These are phyloP conservation scores for Amanita molliuscula DNA, from an alignment of 768 basidiomycete genomes.

Conservation along the genomic window DNA sequence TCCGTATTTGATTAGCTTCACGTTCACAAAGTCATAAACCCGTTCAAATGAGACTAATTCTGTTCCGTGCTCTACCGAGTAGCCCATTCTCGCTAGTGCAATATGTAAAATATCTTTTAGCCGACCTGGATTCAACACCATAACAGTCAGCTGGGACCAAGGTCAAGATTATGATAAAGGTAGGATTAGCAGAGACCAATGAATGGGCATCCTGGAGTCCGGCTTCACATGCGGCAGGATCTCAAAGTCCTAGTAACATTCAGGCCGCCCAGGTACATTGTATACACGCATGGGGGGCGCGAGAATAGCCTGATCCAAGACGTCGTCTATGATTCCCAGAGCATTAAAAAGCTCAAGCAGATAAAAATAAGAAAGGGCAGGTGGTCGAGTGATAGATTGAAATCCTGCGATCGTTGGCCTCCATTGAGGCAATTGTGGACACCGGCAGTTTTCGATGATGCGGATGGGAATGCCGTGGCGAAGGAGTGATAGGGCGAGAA, in stretches of 20 bases:
- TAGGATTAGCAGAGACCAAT: constrained; percentile 7
- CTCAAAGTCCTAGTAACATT: neutral
- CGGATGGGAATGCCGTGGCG: constrained; percentile 37
- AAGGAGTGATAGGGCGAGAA: constrained; percentile 30
- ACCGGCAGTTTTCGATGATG: constrained; percentile 36
- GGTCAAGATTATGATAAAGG: neutral
- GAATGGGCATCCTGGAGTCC: constrained; percentile 11
- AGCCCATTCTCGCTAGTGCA: constrained; percentile 15
- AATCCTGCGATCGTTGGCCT: constrained; percentile 26
- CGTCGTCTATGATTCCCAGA: neutral
- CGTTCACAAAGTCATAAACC: constrained; percentile 18
- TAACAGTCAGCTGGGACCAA: constrained; percentile 10
- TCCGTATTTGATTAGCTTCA: constrained; percentile 13
- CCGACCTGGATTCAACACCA: constrained; percentile 15
- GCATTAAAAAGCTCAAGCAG: neutral
- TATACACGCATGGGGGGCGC: neutral
- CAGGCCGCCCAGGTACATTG: neutral
- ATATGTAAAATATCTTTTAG: constrained; percentile 22
- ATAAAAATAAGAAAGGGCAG: neutral
- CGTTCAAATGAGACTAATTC: constrained; percentile 26
- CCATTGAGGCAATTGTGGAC: constrained; percentile 26
- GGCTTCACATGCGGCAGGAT: constrained; percentile 6
- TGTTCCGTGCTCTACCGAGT: constrained; percentile 22
- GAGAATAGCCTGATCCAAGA: neutral
- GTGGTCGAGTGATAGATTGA: neutral